Percentiles rank a stretch among this genome's conserved stretches.
phyloP scores from a whole-genome alignment of 2,329 filamentous ascomycete species.

The Ophiostoma triangulosporum region DNA sequence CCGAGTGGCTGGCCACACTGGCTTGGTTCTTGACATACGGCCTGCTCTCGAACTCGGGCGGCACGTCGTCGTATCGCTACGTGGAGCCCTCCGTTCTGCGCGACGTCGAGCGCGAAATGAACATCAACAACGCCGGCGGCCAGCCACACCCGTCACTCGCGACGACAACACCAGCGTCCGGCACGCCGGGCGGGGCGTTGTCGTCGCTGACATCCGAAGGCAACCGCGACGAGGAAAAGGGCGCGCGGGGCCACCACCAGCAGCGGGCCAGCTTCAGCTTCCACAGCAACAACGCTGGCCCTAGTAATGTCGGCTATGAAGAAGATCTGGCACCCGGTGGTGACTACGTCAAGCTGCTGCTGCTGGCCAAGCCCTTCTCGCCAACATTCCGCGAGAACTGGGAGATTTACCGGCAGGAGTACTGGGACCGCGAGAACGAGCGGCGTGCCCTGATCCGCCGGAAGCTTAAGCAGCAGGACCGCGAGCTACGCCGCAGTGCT shows the following conservation, averaged over 20 bases:
- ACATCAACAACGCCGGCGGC: slow-evolving; percentile 26
- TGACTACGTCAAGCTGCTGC: slow-evolving; percentile 78
- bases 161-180: slow-evolving; percentile 10
- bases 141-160: slow-evolving; percentile 25
- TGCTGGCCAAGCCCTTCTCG: slow-evolving; percentile 89
- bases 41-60: slow-evolving; percentile 52
- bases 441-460: slow-evolving; percentile 59
- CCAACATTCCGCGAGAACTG: slow-evolving; percentile 92
- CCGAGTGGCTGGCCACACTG: slow-evolving; percentile 58
- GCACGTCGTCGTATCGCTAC: slow-evolving; percentile 55
- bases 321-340: slow-evolving; percentile 85
- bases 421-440: slow-evolving; percentile 96
- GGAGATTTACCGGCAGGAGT: slow-evolving; percentile 87
- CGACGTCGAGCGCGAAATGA: slow-evolving; percentile 46
- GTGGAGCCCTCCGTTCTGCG: slow-evolving; percentile 52
- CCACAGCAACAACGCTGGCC: neutral
- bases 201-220: neutral
- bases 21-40: slow-evolving; percentile 70
- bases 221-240: slow-evolving; percentile 12
- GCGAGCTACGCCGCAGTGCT: slow-evolving; percentile 51
- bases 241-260: neutral
- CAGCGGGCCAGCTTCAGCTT: slow-evolving; percentile 1
- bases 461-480: slow-evolving; percentile 56
- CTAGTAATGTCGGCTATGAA: slow-evolving; percentile 44
- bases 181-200: neutral